Evolutionary conservation across 192 early-diverging fungal genomes (phyloP).

Genomic region (Gaertneriomyces sp.): DNA sequence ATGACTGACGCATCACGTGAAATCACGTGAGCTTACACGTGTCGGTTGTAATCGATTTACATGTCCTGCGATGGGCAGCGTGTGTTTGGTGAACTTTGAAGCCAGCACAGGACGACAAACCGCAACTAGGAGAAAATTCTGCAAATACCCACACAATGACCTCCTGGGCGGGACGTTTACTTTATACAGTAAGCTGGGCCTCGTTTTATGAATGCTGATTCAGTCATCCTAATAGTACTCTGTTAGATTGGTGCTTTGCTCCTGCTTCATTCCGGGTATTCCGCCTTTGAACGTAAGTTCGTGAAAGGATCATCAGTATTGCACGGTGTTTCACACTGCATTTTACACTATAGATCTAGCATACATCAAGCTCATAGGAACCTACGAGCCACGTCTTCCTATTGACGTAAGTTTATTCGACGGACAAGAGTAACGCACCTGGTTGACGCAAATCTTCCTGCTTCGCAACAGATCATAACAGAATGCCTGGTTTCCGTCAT

Average conservation of each 20-base stretch:
- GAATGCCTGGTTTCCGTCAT: constrained; percentile 19
- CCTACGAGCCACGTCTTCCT: constrained; percentile 11
- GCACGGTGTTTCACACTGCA: too few species aligned
- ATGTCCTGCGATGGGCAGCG: too few species aligned
- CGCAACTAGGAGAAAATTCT: background rate
- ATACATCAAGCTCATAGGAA: constrained; percentile 26
- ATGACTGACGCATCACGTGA: too few species aligned
- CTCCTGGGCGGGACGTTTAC: constrained; percentile 21
- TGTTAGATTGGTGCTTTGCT: constrained; percentile 22
- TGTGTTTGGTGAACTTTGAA: too few species aligned
- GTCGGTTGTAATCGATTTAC: too few species aligned
- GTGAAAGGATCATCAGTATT: background rate
- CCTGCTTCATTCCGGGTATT: constrained; percentile 30
- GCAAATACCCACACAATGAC: constrained; percentile 10
- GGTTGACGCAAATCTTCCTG: background rate
- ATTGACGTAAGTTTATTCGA: constrained; percentile 18
- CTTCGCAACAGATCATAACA: constrained; percentile 11
- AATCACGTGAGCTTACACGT: too few species aligned
- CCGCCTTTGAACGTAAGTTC: constrained; percentile 34
- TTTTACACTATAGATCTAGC: constrained; percentile 17
- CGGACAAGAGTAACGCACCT: background rate
- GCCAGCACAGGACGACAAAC: background rate
- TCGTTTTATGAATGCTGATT: background rate
- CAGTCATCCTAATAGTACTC: background rate
- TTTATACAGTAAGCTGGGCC: constrained; percentile 14